Conservation (phyloP, 768 basidiomycete species). For the Hypholoma fasciculare region DNA sequence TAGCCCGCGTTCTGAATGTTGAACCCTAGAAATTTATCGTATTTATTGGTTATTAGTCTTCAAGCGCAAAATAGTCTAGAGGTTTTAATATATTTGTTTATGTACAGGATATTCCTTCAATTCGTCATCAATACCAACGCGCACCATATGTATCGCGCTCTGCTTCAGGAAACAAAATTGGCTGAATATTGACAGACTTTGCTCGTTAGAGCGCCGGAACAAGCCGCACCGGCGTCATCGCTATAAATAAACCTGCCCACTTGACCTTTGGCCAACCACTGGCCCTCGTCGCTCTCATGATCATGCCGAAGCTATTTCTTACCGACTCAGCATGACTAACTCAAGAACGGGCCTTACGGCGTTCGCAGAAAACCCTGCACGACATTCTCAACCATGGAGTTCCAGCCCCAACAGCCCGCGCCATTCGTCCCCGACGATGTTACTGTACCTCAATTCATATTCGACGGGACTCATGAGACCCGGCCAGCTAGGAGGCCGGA, state of each 20-base stretch:
- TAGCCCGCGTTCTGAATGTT: too few relatives aligned
- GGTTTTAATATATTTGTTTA: too few relatives aligned
- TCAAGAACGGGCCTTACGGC: background rate
- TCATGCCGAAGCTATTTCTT: background rate
- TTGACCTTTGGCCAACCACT: background rate
- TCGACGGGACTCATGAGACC: conserved; percentile 42
- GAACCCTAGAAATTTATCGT: too few relatives aligned
- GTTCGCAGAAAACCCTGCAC: background rate
- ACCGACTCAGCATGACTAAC: background rate
- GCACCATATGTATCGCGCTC: too few relatives aligned
- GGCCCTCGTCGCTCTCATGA: background rate
- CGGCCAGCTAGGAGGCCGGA: conserved; percentile 34
- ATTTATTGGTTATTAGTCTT: too few relatives aligned
- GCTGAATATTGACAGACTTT: too few relatives aligned
- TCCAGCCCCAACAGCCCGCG: conserved; percentile 25
- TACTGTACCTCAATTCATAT: conserved; percentile 53
- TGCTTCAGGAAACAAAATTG: too few relatives aligned
- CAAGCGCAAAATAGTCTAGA: too few relatives aligned
- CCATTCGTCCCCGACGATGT: conserved; percentile 51
- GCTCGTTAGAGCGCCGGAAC: too few relatives aligned
- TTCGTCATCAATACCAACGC: too few relatives aligned
- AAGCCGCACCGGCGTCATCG: too few relatives aligned
- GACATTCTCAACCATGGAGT: conserved; percentile 23
- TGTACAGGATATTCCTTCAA: too few relatives aligned
- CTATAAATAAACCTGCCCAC: background rate